Percentiles rank a stretch among this genome's conserved stretches.
phyloP scores from a whole-genome alignment of 805 yeast species.

The Vanderwaltozyma polyspora region DNA sequence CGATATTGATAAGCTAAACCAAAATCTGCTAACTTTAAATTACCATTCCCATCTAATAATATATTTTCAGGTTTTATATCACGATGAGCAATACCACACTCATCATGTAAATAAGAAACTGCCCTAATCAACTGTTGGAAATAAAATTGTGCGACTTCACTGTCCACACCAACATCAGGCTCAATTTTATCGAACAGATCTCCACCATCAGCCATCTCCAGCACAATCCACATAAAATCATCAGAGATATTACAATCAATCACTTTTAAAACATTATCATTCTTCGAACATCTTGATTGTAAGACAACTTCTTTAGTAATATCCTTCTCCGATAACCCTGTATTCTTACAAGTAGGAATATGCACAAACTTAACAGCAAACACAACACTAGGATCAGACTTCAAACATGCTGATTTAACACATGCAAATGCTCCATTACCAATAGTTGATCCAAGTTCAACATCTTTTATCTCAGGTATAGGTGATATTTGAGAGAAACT shows the following conservation, averaged over 20 bases:
- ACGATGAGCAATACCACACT: conserved; percentile 60
- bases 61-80: conserved; percentile 72
- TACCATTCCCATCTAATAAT: conserved; percentile 50
- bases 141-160: conserved; percentile 56
- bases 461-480: conserved; percentile 38
- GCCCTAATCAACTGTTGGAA: conserved; percentile 57
- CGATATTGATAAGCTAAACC: conserved; percentile 58
- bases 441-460: conserved; percentile 39
- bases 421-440: conserved; percentile 64
- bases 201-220: conserved; percentile 66
- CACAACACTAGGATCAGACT: conserved; percentile 27
- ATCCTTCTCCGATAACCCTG: conserved; percentile 30
- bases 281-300: conserved; percentile 48
- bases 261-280: conserved; percentile 48
- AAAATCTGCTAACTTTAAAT: conserved; percentile 65
- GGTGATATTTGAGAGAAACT: conserved; percentile 3
- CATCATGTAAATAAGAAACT: conserved; percentile 44
- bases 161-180: conserved; percentile 61
- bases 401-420: conserved; percentile 40
- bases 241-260: conserved; percentile 42
- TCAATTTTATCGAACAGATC: conserved; percentile 71
- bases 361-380: conserved; percentile 53
- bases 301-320: conserved; percentile 44
- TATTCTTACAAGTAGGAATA: conserved; percentile 26
- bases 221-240: conserved; percentile 51